Evolutionary conservation across 2,329 filamentous ascomycete genomes (phyloP).

Genomic region (Beauveria pseudobassiana): DNA sequence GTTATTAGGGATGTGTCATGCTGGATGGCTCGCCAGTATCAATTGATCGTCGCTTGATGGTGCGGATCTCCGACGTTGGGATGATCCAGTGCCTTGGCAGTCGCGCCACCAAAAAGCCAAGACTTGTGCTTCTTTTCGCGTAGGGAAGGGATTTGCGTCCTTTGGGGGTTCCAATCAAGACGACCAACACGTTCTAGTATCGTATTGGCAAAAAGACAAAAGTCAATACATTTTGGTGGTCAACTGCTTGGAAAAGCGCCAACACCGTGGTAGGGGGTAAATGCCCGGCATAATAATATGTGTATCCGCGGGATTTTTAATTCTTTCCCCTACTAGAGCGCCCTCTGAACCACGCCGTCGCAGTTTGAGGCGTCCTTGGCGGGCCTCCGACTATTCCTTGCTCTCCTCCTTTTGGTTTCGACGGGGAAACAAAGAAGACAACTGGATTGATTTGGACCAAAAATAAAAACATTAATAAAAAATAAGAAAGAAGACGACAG

Average conservation of each 20-base stretch:
- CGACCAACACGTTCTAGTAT: neutral
- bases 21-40: neutral
- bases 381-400: neutral
- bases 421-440: too few species aligned
- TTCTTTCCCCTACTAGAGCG: neutral
- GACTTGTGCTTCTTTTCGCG: conserved; percentile 5
- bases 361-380: conserved; percentile 2
- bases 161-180: neutral
- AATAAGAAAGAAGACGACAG: too few species aligned
- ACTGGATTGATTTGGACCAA: neutral
- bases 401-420: too few species aligned
- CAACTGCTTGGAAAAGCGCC: too few species aligned
- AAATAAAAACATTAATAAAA: neutral
- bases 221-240: too few species aligned
- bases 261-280: too few species aligned
- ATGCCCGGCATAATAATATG: neutral
- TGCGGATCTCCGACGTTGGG: conserved; percentile 10
- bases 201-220: too few species aligned
- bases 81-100: conserved; percentile 8
- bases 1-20: neutral
- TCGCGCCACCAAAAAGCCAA: conserved; percentile 10
- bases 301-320: neutral
- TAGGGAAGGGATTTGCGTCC: conserved; percentile 3
- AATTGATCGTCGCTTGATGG: conserved; percentile 5
- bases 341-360: neutral